phyloP scores from a whole-genome alignment of 2,329 filamentous ascomycete species.

The Xylaria sp. region DNA sequence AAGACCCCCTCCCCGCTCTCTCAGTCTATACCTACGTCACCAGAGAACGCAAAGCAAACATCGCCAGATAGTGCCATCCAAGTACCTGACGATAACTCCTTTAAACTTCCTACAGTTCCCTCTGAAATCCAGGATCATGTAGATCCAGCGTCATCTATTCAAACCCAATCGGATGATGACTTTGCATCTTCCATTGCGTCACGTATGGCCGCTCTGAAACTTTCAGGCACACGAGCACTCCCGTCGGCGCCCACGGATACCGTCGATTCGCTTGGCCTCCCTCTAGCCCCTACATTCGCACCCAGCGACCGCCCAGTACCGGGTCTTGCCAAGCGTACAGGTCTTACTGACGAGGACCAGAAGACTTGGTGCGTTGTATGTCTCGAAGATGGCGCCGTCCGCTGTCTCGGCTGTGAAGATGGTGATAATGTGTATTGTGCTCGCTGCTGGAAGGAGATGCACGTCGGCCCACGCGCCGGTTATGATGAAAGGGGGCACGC shows the following conservation, averaged over 20 bases:
- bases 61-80: constrained; percentile 8
- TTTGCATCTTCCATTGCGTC: constrained; percentile 60
- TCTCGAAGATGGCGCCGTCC: constrained; percentile 77
- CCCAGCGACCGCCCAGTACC: constrained; percentile 55
- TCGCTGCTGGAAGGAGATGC: constrained; percentile 84
- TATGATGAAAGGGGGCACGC: constrained; percentile 76
- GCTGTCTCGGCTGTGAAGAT: constrained; percentile 75
- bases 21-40: neutral
- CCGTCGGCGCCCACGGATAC: constrained; percentile 47
- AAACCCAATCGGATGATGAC: constrained; percentile 46
- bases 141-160: constrained; percentile 22
- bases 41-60: constrained; percentile 17
- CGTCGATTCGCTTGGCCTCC: constrained; percentile 54
- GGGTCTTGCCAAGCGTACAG: constrained; percentile 53
- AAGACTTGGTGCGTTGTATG: constrained; percentile 86
- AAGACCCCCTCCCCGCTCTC: constrained; percentile 30
- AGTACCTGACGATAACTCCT: constrained; percentile 34
- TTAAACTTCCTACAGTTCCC: constrained; percentile 60
- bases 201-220: constrained; percentile 63
- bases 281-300: constrained; percentile 61
- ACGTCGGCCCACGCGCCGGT: constrained; percentile 73
- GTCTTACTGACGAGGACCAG: constrained; percentile 75
- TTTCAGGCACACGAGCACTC: constrained; percentile 39
- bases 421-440: constrained; percentile 74
- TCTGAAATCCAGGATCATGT: constrained; percentile 53